Evolutionary conservation across 1,139 yeast genomes (phyloP).

Genomic region (Magnusiomyces clavatus): DNA sequence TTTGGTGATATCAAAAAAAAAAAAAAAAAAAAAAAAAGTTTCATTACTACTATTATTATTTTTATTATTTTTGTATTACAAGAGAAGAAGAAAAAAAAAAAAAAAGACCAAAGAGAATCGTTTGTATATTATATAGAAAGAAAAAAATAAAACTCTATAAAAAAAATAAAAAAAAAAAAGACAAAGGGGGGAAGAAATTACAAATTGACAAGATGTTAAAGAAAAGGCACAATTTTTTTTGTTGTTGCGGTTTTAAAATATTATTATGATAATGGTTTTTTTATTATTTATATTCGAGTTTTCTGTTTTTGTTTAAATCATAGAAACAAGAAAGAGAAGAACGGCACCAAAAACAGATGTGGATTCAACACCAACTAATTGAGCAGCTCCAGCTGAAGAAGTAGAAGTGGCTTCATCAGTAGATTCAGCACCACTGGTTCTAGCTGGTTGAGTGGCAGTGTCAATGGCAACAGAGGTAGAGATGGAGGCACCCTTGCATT

Average conservation of each 20-base stretch:
- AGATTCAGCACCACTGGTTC: slow-evolving; percentile 18
- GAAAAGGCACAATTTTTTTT: neutral
- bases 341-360: slow-evolving; percentile 28
- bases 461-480: slow-evolving; percentile 44
- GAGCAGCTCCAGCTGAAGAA: slow-evolving; percentile 41
- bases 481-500: slow-evolving; percentile 65
- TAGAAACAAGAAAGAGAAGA: slow-evolving; percentile 31
- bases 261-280: neutral
- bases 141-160: neutral
- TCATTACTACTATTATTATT: neutral
- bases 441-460: slow-evolving; percentile 22
- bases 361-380: slow-evolving; percentile 27
- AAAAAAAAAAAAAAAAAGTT: neutral
- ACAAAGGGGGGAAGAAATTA: neutral
- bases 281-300: neutral
- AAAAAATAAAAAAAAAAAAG: slow-evolving; percentile 1
- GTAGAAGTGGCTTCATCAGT: slow-evolving; percentile 28
- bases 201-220: neutral
- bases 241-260: too few relatives aligned
- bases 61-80: neutral
- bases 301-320: slow-evolving; percentile 25
- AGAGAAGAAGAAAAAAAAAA: neutral
- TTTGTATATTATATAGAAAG: neutral
- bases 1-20: too few relatives aligned
- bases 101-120: too few relatives aligned